Percentiles rank a stretch among this genome's conserved stretches.
phyloP scores from a whole-genome alignment of 768 basidiomycete genomes.

The Rhodotorula sphaerocarpa region DNA sequence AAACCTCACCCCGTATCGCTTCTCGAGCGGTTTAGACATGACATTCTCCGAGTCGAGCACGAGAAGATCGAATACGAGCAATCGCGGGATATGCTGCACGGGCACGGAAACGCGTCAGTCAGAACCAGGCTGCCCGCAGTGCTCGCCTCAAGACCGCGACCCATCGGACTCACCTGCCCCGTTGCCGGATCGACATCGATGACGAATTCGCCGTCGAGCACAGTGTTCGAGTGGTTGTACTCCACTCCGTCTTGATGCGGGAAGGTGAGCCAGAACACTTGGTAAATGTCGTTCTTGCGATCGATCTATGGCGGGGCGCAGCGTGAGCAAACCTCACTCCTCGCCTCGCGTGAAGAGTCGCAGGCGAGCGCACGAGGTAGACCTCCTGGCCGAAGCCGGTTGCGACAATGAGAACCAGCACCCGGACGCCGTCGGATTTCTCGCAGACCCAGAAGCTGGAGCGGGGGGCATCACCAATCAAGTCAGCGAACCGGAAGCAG shows the following conservation, averaged over 20 bases:
- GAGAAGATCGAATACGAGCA: slow-evolving; percentile 85
- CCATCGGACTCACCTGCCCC: slow-evolving; percentile 51
- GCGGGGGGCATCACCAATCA: not conserved
- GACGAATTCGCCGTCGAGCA: slow-evolving; percentile 91
- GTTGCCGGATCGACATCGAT: slow-evolving; percentile 74
- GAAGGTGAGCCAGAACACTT: slow-evolving; percentile 69
- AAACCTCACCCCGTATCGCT: slow-evolving; percentile 73
- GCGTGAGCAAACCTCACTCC: not conserved
- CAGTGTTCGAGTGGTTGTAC: slow-evolving; percentile 62
- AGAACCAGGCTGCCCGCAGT: too few species aligned
- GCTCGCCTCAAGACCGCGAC: not conserved
- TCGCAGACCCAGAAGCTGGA: slow-evolving; percentile 97
- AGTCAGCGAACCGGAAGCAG: not conserved
- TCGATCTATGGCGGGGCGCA: slow-evolving; percentile 62
- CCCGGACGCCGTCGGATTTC: slow-evolving; percentile 91
- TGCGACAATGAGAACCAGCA: slow-evolving; percentile 69
- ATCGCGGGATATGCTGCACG: slow-evolving; percentile 67
- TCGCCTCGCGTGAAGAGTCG: slow-evolving; percentile 2
- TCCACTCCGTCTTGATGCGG: slow-evolving; percentile 72
- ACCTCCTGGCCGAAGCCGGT: slow-evolving; percentile 50
- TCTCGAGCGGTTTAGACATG: slow-evolving; percentile 71
- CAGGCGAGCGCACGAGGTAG: slow-evolving; percentile 70
- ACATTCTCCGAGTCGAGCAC: slow-evolving; percentile 78
- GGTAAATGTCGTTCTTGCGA: slow-evolving; percentile 78
- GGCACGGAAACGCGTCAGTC: too few species aligned